Evolutionary conservation across 176 grass and related monocot genomes (phyloP).

Genomic region (Aegilops speltoides): DNA sequence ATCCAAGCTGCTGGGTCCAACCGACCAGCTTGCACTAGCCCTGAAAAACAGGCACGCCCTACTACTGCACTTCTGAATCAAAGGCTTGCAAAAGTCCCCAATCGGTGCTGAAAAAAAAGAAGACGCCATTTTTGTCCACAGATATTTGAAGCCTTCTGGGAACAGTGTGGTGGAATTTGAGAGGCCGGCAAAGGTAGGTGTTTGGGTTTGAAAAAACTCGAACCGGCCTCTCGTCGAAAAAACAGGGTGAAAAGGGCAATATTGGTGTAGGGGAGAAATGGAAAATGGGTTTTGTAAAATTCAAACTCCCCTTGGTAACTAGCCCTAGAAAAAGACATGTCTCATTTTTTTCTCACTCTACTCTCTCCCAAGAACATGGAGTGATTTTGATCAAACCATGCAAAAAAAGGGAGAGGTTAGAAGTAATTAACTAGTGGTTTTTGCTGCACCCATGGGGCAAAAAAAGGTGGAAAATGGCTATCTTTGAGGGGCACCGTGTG

Average conservation of each 20-base stretch:
- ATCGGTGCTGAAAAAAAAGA: conserved; percentile 47
- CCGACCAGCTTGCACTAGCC: conserved; percentile 37
- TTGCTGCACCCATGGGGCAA: conserved; percentile 48
- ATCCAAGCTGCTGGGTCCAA: conserved; percentile 7
- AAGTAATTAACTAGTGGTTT: conserved; percentile 12
- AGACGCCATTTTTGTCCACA: conserved; percentile 56
- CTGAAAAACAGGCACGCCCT: conserved; percentile 36
- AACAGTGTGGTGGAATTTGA: conserved; percentile 35
- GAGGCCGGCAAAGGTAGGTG: conserved; percentile 39
- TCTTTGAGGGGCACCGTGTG: conserved; percentile 42
- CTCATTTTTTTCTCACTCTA: conserved; percentile 12
- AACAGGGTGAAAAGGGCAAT: conserved; percentile 44
- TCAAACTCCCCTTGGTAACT: conserved; percentile 46
- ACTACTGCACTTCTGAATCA: conserved; percentile 43
- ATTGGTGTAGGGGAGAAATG: conserved; percentile 29
- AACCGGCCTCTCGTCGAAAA: conserved; percentile 28
- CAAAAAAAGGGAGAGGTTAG: conserved; percentile 45
- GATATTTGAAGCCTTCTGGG: conserved; percentile 42
- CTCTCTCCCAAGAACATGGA: conserved; percentile 52
- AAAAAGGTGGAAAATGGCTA: conserved; percentile 67
- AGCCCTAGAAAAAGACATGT: conserved; percentile 51
- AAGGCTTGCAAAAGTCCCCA: conserved; percentile 44
- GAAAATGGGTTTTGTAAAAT: conserved; percentile 36
- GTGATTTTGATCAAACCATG: conserved; percentile 44
- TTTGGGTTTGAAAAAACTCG: conserved; percentile 44